phyloP scores from a whole-genome alignment of 495 filamentous ascomycete genomes.

The Penicillium cinerascens region DNA sequence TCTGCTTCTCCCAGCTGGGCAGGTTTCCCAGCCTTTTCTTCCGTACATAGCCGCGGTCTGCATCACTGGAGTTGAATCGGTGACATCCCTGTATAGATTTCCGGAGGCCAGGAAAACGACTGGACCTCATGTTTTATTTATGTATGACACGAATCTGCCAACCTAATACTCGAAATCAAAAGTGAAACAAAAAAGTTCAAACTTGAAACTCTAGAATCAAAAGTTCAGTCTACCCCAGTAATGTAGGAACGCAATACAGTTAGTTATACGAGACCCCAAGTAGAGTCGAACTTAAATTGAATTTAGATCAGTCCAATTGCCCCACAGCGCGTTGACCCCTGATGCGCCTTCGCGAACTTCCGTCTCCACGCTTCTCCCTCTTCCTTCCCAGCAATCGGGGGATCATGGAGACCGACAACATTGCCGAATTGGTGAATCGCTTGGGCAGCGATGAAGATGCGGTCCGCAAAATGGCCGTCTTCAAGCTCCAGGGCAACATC shows the following conservation, averaged over 20 bases:
- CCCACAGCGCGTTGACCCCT: slow-evolving; percentile 14
- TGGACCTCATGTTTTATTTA: neutral
- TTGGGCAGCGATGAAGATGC: slow-evolving; percentile 79
- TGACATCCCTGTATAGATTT: neutral
- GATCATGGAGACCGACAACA: slow-evolving; percentile 55
- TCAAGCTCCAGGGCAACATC: slow-evolving; percentile 92
- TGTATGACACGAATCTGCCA: neutral
- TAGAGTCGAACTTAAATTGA: neutral
- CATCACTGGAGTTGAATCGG: neutral
- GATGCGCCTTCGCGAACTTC: slow-evolving; percentile 7
- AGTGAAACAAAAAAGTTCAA: neutral
- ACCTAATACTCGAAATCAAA: neutral
- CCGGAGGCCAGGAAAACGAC: neutral
- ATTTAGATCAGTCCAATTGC: neutral
- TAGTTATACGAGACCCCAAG: no score
- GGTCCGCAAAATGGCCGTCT: slow-evolving; percentile 97
- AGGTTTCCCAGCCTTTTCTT: slow-evolving; percentile 5
- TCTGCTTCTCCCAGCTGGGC: neutral
- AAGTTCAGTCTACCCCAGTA: no score
- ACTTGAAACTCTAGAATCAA: no score
- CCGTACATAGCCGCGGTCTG: neutral
- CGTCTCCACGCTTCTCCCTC: neutral
- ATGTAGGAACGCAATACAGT: no score
- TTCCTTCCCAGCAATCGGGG: neutral
- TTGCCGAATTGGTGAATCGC: slow-evolving; percentile 64